Percentiles rank a stretch among this genome's conserved stretches.
phyloP scores from a whole-genome alignment of 2,329 filamentous ascomycete genomes.

The Aschersonia sp. region DNA sequence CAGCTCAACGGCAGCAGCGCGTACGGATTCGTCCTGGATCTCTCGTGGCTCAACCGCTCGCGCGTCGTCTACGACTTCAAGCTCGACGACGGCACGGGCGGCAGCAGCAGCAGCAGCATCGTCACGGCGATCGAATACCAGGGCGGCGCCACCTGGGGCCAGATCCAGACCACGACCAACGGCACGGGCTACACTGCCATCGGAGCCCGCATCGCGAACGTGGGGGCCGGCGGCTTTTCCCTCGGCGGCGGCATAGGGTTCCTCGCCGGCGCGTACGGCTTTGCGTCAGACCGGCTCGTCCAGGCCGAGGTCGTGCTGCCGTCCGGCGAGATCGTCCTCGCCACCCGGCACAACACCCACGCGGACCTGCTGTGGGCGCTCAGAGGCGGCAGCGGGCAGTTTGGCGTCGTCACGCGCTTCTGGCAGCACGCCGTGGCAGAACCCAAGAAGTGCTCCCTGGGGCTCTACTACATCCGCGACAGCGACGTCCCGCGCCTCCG shows the following conservation, averaged over 20 bases:
- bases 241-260: conserved; percentile 34
- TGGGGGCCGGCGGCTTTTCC: conserved; percentile 29
- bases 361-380: not conserved
- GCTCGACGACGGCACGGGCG: not conserved
- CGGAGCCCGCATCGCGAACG: conserved; percentile 23
- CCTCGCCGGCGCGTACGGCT: conserved; percentile 27
- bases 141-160: conserved; percentile 5
- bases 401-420: not conserved
- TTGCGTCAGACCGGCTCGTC: conserved; percentile 26
- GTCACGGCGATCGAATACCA: conserved; percentile 4
- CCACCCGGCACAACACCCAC: not conserved
- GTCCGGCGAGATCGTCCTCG: conserved; percentile 20
- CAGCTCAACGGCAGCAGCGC: not conserved
- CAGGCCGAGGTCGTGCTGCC: conserved; percentile 31
- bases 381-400: not conserved
- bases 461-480: not conserved
- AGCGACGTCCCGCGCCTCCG: not conserved
- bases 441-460: not conserved
- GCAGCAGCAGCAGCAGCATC: not conserved
- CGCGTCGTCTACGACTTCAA: not conserved
- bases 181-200: conserved; percentile 7
- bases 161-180: conserved; percentile 4
- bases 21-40: conserved; percentile 4
- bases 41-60: conserved; percentile 4
- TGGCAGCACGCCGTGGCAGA: not conserved